Evolutionary conservation across 164 flowering plant genomes (phyloP), one percentile per base, ranked within the genome.

Genomic region (Paratinospora sagittata): DNA sequence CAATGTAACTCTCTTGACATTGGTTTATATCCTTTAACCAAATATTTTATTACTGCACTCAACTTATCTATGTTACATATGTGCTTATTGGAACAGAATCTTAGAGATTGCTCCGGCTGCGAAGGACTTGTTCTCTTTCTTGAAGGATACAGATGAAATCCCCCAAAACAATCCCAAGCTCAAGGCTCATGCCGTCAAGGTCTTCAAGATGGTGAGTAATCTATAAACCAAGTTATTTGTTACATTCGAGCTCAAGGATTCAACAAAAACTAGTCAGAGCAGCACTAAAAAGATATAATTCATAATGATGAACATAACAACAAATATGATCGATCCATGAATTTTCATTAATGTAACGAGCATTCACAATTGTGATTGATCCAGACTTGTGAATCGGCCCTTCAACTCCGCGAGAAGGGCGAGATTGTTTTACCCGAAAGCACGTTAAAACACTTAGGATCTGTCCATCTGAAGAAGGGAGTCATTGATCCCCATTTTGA

Each of bases 311-410:
- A n/a, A n/a, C n/a, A n/a, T n/a, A n/a, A n/a, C n/a, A n/a, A n/a
- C n/a, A n/a, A n/a, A n/a, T n/a, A n/a, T n/a, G n/a, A n/a, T n/a
- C n/a, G n/a, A n/a, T 52, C 19, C n/a, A 52, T 52, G 21, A 16
- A 2, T 52, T 52, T 8, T 47, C 19, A 52, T 52, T 49, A 52
- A 52, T 52, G 6, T 52, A 52, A 52, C 58, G 3, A 52, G 58
- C 3, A 52, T 7, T 52, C 19, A 52, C 58, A 52, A 52, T 17
- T 52, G n/a, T 52, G 58, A 16, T 52, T 49, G 11, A 47, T 39
- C 43, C 12, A 90, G 96, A 86, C 91, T 6, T 86, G 96, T 63
- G 89, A 90, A 66, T 64, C 96, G 43, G 96, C 91, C 2, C 52
- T 87, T 70, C 88, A 90, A 65, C 87, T 90, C 1, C 49, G 86